A percentile compares a stretch with the other conserved stretches of the same genome.
Evolutionary conservation across 352 stramenopile species (phyloP).

Genomic region (Globisporangium uncinulatum): DNA sequence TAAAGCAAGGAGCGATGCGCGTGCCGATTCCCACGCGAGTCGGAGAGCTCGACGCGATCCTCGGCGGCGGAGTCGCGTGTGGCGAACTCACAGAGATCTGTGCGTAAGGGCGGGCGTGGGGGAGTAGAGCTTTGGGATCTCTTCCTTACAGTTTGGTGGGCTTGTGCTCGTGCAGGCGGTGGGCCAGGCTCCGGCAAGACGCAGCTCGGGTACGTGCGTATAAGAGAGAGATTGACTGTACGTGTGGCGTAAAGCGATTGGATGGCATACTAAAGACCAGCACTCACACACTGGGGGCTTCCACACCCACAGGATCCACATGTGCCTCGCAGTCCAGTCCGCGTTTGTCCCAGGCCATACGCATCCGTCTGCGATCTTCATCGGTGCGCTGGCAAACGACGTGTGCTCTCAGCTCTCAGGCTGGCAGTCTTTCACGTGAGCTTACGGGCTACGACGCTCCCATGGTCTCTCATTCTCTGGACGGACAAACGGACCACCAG

Average conservation of each 20-base stretch:
- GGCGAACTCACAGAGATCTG: constrained; percentile 81
- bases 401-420: not conserved
- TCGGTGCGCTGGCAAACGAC: constrained; percentile 32
- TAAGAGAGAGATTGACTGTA: not conserved
- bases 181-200: constrained; percentile 71
- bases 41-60: constrained; percentile 39
- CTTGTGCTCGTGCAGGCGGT: constrained; percentile 33
- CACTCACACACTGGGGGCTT: too few relatives aligned
- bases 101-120: constrained; percentile 11
- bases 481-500: constrained; percentile 17
- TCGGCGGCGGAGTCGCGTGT: constrained; percentile 58
- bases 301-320: constrained; percentile 52
- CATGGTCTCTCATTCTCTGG: not conserved
- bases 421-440: not conserved
- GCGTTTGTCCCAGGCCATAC: constrained; percentile 13
- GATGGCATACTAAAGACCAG: too few relatives aligned
- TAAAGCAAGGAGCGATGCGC: constrained; percentile 22
- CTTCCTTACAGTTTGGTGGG: not conserved
- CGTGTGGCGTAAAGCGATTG: too few relatives aligned
- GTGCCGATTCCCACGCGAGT: constrained; percentile 39
- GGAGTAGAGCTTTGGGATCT: not conserved
- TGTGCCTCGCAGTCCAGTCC: constrained; percentile 57
- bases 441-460: not conserved
- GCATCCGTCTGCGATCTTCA: constrained; percentile 36
- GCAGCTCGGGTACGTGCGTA: constrained; percentile 42